These are phyloP conservation scores for Orbilia oligospora DNA, from an alignment of 2,329 filamentous ascomycete species.

Conservation along the genomic window DNA sequence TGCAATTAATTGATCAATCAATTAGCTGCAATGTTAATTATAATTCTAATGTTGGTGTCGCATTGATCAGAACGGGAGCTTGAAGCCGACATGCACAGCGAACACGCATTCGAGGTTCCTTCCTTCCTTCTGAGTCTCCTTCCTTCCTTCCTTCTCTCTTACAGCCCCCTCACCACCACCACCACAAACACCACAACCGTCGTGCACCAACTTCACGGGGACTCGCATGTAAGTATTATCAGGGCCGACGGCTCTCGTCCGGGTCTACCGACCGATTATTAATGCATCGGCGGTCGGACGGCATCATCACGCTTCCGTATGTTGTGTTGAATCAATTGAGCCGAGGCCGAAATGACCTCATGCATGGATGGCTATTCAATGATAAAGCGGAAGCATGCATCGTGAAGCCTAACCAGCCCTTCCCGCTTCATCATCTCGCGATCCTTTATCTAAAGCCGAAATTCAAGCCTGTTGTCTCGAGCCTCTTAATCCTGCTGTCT, in stretches of 20 bases:
- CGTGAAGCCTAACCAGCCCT: background rate
- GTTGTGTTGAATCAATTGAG: slow-evolving; percentile 29
- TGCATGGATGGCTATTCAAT: background rate
- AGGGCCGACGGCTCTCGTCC: background rate
- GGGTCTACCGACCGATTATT: slow-evolving; percentile 25
- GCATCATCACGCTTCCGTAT: background rate
- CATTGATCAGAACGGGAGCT: too few relatives aligned
- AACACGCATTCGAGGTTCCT: background rate
- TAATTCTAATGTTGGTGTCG: background rate
- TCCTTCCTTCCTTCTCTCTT: background rate
- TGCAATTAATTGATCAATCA: background rate
- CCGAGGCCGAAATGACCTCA: slow-evolving; percentile 24
- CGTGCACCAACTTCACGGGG: background rate
- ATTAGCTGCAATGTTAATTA: background rate
- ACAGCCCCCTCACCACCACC: background rate
- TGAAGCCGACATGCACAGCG: too few relatives aligned
- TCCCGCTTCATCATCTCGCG: slow-evolving; percentile 24
- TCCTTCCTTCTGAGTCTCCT: background rate
- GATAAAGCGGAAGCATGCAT: slow-evolving; percentile 18
- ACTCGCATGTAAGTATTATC: background rate
- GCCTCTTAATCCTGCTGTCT: slow-evolving; percentile 13
- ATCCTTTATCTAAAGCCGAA: slow-evolving; percentile 25
- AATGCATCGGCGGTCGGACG: slow-evolving; percentile 15
- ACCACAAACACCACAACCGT: background rate
- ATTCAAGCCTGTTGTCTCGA: slow-evolving; percentile 9